phyloP scores from a whole-genome alignment of 371 early-diverging fungal genomes.

The Vittaforma corneae region DNA sequence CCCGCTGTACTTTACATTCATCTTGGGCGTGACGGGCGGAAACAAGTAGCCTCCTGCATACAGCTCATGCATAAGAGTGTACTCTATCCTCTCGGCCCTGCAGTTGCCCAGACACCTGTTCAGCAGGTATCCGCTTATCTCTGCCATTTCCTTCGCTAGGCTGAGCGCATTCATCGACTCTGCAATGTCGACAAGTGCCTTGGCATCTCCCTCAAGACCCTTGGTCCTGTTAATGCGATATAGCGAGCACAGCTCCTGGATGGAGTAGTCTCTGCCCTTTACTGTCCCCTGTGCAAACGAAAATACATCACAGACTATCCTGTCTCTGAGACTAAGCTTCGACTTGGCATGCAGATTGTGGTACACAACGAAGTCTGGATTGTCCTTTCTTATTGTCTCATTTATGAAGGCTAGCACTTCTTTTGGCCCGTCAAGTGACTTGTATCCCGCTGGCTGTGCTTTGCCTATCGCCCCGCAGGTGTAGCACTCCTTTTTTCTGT shows the following conservation, averaged over 20 bases:
- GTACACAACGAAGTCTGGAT: constrained; percentile 34
- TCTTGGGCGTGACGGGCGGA: constrained; percentile 60
- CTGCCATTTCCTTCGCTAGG: constrained; percentile 52
- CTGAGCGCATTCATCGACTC: constrained; percentile 38
- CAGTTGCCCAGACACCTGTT: constrained; percentile 71
- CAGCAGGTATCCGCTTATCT: constrained; percentile 53
- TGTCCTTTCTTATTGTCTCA: constrained; percentile 7
- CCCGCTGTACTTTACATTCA: constrained; percentile 84
- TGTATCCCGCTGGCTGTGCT: neutral
- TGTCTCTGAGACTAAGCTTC: constrained; percentile 12
- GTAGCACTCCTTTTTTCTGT: neutral
- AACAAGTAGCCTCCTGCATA: constrained; percentile 57
- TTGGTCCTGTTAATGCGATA: neutral
- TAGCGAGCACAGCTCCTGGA: constrained; percentile 34
- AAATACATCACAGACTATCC: constrained; percentile 46
- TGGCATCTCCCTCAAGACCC: constrained; percentile 1
- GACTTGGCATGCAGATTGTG: constrained; percentile 28
- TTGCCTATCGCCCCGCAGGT: neutral
- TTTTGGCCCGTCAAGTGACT: neutral
- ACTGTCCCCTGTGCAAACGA: constrained; percentile 25
- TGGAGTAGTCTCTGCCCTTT: constrained; percentile 46
- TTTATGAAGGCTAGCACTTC: constrained; percentile 19
- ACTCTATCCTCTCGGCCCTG: constrained; percentile 94
- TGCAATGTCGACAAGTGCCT: constrained; percentile 39
- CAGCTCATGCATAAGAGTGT: constrained; percentile 85